Conservation (phyloP, 1,284 basidiomycete species). For the Schizophyllum commune region DNA sequence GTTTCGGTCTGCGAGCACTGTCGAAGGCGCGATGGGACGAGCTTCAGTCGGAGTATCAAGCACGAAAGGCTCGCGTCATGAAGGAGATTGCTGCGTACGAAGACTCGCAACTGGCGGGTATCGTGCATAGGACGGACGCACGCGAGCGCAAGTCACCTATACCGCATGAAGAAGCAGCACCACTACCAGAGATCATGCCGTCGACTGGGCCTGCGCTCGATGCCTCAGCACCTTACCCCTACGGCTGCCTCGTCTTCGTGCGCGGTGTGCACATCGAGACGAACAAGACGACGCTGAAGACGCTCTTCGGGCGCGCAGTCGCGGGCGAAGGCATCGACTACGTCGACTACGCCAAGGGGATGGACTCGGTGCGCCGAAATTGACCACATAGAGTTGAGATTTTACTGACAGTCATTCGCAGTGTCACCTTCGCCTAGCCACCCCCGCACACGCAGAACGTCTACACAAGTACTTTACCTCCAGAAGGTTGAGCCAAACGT, state of each 20-base stretch:
- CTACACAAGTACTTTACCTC: slow-evolving; percentile 40
- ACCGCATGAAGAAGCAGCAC: not conserved
- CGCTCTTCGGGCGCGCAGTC: slow-evolving; percentile 43
- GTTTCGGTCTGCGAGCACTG: slow-evolving; percentile 51
- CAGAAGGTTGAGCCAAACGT: slow-evolving; percentile 30
- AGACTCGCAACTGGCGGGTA: slow-evolving; percentile 11
- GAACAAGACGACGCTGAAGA: slow-evolving; percentile 69
- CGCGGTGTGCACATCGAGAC: slow-evolving; percentile 63
- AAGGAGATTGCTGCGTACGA: slow-evolving; percentile 32
- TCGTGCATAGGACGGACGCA: not conserved
- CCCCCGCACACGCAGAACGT: slow-evolving; percentile 34
- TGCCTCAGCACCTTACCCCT: slow-evolving; percentile 42
- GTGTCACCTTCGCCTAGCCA: slow-evolving; percentile 67
- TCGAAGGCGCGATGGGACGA: slow-evolving; percentile 52
- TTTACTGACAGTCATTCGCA: slow-evolving; percentile 19
- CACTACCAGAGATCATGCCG: not conserved
- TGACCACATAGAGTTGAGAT: not conserved
- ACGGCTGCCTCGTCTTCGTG: slow-evolving; percentile 58
- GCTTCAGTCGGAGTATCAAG: slow-evolving; percentile 57
- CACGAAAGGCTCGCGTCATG: slow-evolving; percentile 44
- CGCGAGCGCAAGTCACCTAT: not conserved
- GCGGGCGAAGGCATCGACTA: slow-evolving; percentile 48
- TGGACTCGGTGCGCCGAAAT: slow-evolving; percentile 51
- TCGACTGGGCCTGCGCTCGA: slow-evolving; percentile 15
- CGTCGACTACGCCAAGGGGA: slow-evolving; percentile 71